Conservation (phyloP, 352 stramenopile species). For the Phytophthora nicotianae region DNA sequence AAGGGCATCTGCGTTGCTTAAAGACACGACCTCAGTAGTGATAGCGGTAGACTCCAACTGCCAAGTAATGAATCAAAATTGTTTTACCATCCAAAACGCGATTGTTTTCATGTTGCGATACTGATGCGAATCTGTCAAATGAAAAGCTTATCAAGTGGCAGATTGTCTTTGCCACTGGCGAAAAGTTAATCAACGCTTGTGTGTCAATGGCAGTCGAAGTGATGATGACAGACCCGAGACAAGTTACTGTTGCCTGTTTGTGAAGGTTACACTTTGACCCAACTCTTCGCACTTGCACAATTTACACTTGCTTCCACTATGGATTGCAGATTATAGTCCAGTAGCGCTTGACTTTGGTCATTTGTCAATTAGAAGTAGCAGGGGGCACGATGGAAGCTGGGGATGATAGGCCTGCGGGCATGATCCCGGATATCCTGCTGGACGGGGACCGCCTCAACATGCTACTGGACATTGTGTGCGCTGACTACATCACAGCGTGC, state of each 20-base stretch:
- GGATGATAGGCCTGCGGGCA: slow-evolving; percentile 28
- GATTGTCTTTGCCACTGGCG: neutral
- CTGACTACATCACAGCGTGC: slow-evolving; percentile 86
- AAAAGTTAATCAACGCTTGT: slow-evolving; percentile 1
- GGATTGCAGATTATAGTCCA: slow-evolving; percentile 14
- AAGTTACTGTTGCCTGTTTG: slow-evolving; percentile 15
- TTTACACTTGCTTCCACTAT: slow-evolving; percentile 6
- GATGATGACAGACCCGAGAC: slow-evolving; percentile 5
- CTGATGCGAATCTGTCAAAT: slow-evolving; percentile 3
- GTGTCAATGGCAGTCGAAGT: slow-evolving; percentile 4
- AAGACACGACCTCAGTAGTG: slow-evolving; percentile 11
- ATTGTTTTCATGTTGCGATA: too few species aligned
- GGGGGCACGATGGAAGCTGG: slow-evolving; percentile 19
- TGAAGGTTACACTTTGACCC: slow-evolving; percentile 18
- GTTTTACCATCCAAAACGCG: slow-evolving; percentile 2
- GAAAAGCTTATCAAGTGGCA: slow-evolving; percentile 1
- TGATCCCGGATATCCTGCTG: slow-evolving; percentile 68
- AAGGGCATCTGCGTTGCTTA: slow-evolving; percentile 33
- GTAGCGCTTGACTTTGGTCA: slow-evolving; percentile 2
- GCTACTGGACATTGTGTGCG: slow-evolving; percentile 86
- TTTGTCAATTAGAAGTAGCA: slow-evolving; percentile 8
- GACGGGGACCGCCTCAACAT: slow-evolving; percentile 83
- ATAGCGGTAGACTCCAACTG: slow-evolving; percentile 8
- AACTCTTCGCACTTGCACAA: neutral
- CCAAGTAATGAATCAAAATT: slow-evolving; percentile 27